These are phyloP conservation scores for Cordyceps cicadae DNA, from an alignment of 2,329 filamentous ascomycete genomes.

Conservation along the genomic window DNA sequence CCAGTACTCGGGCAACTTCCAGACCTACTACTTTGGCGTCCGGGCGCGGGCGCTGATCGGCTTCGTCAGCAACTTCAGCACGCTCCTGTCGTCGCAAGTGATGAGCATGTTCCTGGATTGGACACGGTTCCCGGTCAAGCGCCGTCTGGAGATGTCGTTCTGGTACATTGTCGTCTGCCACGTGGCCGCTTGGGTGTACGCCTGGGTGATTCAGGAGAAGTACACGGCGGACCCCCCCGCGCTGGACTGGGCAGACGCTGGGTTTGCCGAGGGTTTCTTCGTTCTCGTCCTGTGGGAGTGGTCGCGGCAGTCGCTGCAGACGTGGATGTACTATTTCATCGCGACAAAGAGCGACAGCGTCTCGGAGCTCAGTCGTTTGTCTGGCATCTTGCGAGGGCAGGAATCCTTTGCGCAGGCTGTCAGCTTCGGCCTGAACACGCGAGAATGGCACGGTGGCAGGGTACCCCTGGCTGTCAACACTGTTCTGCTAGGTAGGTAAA, in stretches of 20 bases:
- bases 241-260: constrained; percentile 33
- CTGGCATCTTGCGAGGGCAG: constrained; percentile 31
- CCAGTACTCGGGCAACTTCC: constrained; percentile 36
- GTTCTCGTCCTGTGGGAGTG: constrained; percentile 42
- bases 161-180: constrained; percentile 38
- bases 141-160: constrained; percentile 34
- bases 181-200: constrained; percentile 42
- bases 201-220: constrained; percentile 44
- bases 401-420: constrained; percentile 34
- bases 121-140: constrained; percentile 27
- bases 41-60: constrained; percentile 39
- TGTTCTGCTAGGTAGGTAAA: constrained; percentile 30
- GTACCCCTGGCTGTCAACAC: constrained; percentile 32
- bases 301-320: constrained; percentile 43
- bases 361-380: constrained; percentile 37
- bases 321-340: constrained; percentile 48
- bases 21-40: constrained; percentile 32
- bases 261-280: constrained; percentile 39
- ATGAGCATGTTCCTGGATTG: constrained; percentile 38
- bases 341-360: constrained; percentile 49
- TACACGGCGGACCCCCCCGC: constrained; percentile 34
- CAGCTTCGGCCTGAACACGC: constrained; percentile 31
- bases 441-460: constrained; percentile 28
- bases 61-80: constrained; percentile 28
- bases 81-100: constrained; percentile 34